These are phyloP conservation scores for Mariannaea elegans DNA, from an alignment of 2,329 filamentous ascomycete species.

Conservation along the genomic window DNA sequence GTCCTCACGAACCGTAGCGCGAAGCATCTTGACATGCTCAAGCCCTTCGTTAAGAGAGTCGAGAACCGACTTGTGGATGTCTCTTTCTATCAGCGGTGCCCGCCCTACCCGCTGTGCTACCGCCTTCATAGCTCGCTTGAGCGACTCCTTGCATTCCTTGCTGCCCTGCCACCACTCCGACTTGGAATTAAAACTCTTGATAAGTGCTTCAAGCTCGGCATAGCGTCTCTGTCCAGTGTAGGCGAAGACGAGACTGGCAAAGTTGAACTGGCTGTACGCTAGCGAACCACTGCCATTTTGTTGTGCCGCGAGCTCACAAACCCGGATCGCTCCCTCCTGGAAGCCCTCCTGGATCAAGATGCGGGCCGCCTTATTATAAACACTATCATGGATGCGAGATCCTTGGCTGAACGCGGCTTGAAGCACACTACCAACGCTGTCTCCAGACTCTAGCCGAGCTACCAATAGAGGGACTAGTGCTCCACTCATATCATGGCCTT, in stretches of 20 bases:
- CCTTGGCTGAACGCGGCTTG: constrained; percentile 40
- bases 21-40: constrained; percentile 35
- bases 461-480: constrained; percentile 52
- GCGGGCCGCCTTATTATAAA: constrained; percentile 49
- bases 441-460: constrained; percentile 47
- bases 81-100: neutral
- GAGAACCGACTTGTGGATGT: constrained; percentile 39
- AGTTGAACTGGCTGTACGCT: constrained; percentile 50
- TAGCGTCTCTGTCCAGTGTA: constrained; percentile 47
- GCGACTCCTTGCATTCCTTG: constrained; percentile 47
- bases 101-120: constrained; percentile 39
- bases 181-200: constrained; percentile 43
- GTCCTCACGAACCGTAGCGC: constrained; percentile 30
- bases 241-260: constrained; percentile 47
- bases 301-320: constrained; percentile 49
- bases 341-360: constrained; percentile 42
- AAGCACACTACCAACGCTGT: constrained; percentile 39
- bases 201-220: constrained; percentile 41
- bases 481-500: constrained; percentile 53
- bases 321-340: constrained; percentile 40
- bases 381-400: constrained; percentile 45
- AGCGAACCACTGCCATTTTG: constrained; percentile 48
- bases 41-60: constrained; percentile 29
- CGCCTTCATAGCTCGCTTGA: constrained; percentile 50
- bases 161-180: constrained; percentile 49